Evolutionary conservation across 805 yeast genomes (phyloP), one percentile per base, ranked within the genome.

Genomic region (Pichia membranifaciens): DNA sequence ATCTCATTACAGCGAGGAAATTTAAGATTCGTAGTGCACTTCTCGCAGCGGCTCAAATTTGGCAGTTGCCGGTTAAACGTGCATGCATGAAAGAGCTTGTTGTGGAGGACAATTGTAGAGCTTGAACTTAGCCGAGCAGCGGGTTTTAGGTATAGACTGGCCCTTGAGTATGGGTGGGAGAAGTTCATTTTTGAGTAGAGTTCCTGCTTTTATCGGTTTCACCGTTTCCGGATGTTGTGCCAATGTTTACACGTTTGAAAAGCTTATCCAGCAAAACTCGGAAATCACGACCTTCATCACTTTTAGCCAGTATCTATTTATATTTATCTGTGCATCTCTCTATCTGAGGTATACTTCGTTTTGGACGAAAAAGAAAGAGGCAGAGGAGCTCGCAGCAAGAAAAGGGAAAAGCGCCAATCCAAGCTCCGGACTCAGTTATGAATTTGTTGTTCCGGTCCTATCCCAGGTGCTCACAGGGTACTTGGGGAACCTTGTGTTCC

Each of bases 201-300:
- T 49, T n/a, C 32, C 48, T 23, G 5, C 33, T 4, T 47, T 47
- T 23, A 40, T 59, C 32, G 43, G 50, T 3, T 49, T 76, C 29
- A 76, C 82, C 12, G 79, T 82, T 57, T 84, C 86, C 0, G 88
- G 90, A 3, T 84, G 93, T 60, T 85, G 93, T 59, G 66, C 79
- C 29, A 85, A 82, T 60, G 89, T 82, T 25, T 67, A 76, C 49
- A 71, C 84, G 1, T 64, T 84, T 43, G 93, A 85, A 59, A 60
- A 69, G 22, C 64, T 84, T 16, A 61, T 82, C 1, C 58, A 60
- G 21, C 48, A 54, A 13, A 57, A 66, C 21, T 58, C 75, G 1
- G 42, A 59, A 58, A 39, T 57, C 8, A 83, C 84, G 3, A 67
- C 69, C 20, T 61, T 81, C 13, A 66, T 84, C 10, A 84, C 91